Conservation (phyloP, 495 filamentous ascomycete species). For the Terfezia boudieri region DNA sequence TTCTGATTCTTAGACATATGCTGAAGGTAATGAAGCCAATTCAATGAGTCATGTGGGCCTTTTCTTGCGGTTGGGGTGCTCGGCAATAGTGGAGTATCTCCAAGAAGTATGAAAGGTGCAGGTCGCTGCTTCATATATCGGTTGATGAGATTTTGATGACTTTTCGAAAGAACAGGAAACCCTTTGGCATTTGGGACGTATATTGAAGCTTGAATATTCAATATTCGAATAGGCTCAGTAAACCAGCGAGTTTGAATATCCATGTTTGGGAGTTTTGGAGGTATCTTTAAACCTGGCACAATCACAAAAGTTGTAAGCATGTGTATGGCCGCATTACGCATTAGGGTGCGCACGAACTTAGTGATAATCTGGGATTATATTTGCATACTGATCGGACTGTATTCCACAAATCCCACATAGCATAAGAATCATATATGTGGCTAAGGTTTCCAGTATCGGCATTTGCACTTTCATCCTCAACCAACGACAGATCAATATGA, state of each 20-base stretch:
- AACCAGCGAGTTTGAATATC: slow-evolving; percentile 76
- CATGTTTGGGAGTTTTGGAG: slow-evolving; percentile 40
- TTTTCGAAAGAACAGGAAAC: slow-evolving; percentile 58
- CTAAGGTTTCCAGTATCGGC: neutral
- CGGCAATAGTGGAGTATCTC: slow-evolving; percentile 8
- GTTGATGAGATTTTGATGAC: slow-evolving; percentile 57
- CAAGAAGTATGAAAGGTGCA: slow-evolving; percentile 15
- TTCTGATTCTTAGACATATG: slow-evolving; percentile 70
- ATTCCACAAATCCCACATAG: slow-evolving; percentile 94
- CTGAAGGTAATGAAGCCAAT: slow-evolving; percentile 59
- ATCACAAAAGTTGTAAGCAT: too few relatives aligned
- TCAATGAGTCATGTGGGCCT: slow-evolving; percentile 29
- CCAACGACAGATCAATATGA: slow-evolving; percentile 63
- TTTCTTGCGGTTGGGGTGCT: slow-evolving; percentile 2
- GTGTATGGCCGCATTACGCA: too few relatives aligned
- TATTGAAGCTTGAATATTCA: slow-evolving; percentile 39
- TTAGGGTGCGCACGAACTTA: slow-evolving; percentile 41
- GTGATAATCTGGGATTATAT: slow-evolving; percentile 56
- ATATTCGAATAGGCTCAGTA: slow-evolving; percentile 66
- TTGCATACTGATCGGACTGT: slow-evolving; percentile 64
- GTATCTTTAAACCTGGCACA: slow-evolving; percentile 34
- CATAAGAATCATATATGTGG: slow-evolving; percentile 38
- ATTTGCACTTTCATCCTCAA: slow-evolving; percentile 28
- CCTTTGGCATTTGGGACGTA: slow-evolving; percentile 64
- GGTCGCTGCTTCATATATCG: slow-evolving; percentile 40